A percentile compares a stretch with the other conserved stretches of the same genome.
Conservation (phyloP, 108 stramenopile genomes). For the Pseudonitzschia multiseries region DNA sequence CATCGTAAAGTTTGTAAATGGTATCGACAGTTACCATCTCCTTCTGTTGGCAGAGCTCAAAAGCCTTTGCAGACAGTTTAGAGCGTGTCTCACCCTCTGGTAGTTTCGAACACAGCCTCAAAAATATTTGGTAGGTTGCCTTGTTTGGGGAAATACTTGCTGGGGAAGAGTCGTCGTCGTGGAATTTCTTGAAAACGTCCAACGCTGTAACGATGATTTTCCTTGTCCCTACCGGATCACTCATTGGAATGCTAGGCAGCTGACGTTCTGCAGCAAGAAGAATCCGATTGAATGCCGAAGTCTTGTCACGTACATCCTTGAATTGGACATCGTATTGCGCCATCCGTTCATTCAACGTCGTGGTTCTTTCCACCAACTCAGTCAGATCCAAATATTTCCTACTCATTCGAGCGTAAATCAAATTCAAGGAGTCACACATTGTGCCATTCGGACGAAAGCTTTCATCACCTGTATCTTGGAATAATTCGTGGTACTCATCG, state of each 20-base stretch:
- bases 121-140: conserved; percentile 27
- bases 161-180: conserved; percentile 6
- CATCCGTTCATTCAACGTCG: not conserved
- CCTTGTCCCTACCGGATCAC: not conserved
- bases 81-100: conserved; percentile 26
- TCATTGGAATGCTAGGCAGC: not conserved
- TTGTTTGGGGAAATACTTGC: conserved; percentile 13
- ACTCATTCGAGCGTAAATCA: conserved; percentile 12
- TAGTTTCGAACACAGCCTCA: conserved; percentile 24
- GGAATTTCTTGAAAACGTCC: conserved; percentile 25
- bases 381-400: not conserved
- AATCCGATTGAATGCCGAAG: conserved; percentile 9
- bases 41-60: conserved; percentile 20
- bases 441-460: conserved; percentile 10
- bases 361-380: not conserved
- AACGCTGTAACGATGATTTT: conserved; percentile 21
- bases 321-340: conserved; percentile 5
- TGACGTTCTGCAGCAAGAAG: conserved; percentile 1
- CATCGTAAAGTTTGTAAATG: not conserved
- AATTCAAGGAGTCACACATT: conserved; percentile 11
- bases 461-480: conserved; percentile 16
- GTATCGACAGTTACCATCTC: conserved; percentile 25
- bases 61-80: conserved; percentile 22
- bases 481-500: conserved; percentile 12
- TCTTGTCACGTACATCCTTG: not conserved